Evolutionary conservation across 2,329 filamentous ascomycete genomes (phyloP), one percentile per base, ranked within the genome.

Genomic region (Seiridium cupressi): DNA sequence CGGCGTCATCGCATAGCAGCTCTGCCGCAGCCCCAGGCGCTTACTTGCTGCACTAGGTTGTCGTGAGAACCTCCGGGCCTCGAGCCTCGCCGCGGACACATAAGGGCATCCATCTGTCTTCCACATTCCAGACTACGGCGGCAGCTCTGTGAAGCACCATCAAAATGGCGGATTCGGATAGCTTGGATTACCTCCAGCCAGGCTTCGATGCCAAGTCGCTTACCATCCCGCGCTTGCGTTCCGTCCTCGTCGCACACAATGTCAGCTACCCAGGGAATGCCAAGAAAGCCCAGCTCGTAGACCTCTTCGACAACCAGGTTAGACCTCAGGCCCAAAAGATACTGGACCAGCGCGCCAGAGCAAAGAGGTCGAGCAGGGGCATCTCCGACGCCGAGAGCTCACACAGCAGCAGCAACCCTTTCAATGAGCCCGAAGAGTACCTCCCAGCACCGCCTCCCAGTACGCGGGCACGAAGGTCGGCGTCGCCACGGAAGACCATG

Each of bases 231-330:
- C 90, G 90, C 51, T 81, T 99, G 68, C 91, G 95, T 69, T 94
- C 91, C 54, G 96, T 98, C 65, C 86, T 99, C 60, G 91, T 98
- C 69, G 90, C 88, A 65, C 92, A 99, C 78, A 90, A 93, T 72
- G 81, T 98, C 69, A 79, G 87, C 44, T 98, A 97, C 72, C 89
- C 93, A 4, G 89, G 92, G 0, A 93, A 89, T 4, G 93, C 95
- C 10, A 99, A 98, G 79, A 99, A 99, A 79, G 80, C 87, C 0
- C 89, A 96, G 71, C 86, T 99, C 31, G 83, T 99, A 62, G 87
- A 90, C 6, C 86, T 98, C 51, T 93, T 99, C 76, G 88, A 89
- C 70, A 82, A 90, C 38, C 81, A 95, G 64, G 84, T 99, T 35
- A 77, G 91, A 4, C 90, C 94, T 0, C 89, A 94, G 68, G 89